A percentile compares a stretch with the other conserved stretches of the same genome.
These are phyloP conservation scores for Fusarium odoratissimum DNA, from an alignment of 2,329 filamentous ascomycete species.

Conservation along the genomic window DNA sequence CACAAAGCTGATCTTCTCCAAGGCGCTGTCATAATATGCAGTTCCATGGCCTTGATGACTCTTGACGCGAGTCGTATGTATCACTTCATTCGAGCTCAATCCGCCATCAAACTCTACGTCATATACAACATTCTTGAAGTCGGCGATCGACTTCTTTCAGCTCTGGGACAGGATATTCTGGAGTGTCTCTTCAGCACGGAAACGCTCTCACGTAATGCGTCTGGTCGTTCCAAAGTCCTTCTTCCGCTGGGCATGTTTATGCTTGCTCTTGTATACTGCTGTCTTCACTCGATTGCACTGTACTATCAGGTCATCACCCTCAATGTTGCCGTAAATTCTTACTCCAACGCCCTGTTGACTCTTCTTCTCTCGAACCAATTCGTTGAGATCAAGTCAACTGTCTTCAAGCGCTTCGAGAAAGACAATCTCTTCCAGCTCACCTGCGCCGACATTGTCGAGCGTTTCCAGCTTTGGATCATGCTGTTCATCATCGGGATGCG, in stretches of 20 bases:
- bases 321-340: constrained; percentile 98
- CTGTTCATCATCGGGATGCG: constrained; percentile 94
- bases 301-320: constrained; percentile 99
- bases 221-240: constrained; percentile 90
- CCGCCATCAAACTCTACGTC: constrained; percentile 97
- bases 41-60: constrained; percentile 85
- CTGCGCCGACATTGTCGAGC: constrained; percentile 95
- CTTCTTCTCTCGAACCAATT: constrained; percentile 97
- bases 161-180: constrained; percentile 93
- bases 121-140: constrained; percentile 98
- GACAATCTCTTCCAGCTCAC: constrained; percentile 97
- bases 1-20: constrained; percentile 97
- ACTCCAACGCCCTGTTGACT: constrained; percentile 94
- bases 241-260: constrained; percentile 92
- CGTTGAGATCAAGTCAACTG: constrained; percentile 97
- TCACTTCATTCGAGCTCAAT: constrained; percentile 94
- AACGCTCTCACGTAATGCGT: constrained; percentile 85
- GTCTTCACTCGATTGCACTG: constrained; percentile 84
- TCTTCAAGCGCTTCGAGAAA: constrained; percentile 99
- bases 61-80: constrained; percentile 98
- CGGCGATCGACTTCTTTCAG: constrained; percentile 87
- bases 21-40: constrained; percentile 86
- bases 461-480: constrained; percentile 98
- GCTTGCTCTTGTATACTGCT: constrained; percentile 87
- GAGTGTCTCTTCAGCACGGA: constrained; percentile 96